Evolutionary conservation across 768 basidiomycete genomes (phyloP), one percentile per base, ranked within the genome.

Genomic region (Kwoniella sp.): DNA sequence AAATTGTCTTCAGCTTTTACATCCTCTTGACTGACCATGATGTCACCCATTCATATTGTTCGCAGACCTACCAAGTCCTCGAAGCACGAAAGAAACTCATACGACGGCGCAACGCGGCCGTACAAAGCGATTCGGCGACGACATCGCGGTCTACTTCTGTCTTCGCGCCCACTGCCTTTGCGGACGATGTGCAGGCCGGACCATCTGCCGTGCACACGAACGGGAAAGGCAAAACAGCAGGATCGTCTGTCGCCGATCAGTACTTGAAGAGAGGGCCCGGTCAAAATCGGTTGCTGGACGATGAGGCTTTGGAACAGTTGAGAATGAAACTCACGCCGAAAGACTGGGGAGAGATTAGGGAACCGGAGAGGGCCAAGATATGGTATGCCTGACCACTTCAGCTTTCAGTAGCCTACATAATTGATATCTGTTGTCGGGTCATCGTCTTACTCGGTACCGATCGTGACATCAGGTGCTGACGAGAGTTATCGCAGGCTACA

Each of bases 311-410:
- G 9, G 41, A 11, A 3, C 11, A 17, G 20, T 45, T 20, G 41
- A 20, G 3, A 17, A 20, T 8, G 41, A 45, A 8, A 9, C 15
- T 45, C 20, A 45, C 5, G 11, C 41, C 17, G 41, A 45, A 45
- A 17, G 41, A 45, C 15, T 45, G 41, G 48, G 51, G 23, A 15
- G 37, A 23, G 4, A 34, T 60, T 20, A 47, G n/a, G 37, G 58
- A 60, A 52, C 58, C 58, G 20, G 30, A 52, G 11, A 60, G 58
- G 38, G 58, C 58, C 15, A 52, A 7, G 4, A n/a, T 60, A 23
- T 60, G 58, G 58, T 60, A 22, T 34, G 48, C 37, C 25, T 52
- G 5, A 13, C 8, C 22, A 15, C 13, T 52, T 11, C 8, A 52
- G 13, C 51, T 4, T 25, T 23, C 8, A 8, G 15, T 26, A 12